Evolutionary conservation across 331 rosid species (phyloP), one percentile per base, ranked within the genome.

Genomic region (Phaseolus coccineus): DNA sequence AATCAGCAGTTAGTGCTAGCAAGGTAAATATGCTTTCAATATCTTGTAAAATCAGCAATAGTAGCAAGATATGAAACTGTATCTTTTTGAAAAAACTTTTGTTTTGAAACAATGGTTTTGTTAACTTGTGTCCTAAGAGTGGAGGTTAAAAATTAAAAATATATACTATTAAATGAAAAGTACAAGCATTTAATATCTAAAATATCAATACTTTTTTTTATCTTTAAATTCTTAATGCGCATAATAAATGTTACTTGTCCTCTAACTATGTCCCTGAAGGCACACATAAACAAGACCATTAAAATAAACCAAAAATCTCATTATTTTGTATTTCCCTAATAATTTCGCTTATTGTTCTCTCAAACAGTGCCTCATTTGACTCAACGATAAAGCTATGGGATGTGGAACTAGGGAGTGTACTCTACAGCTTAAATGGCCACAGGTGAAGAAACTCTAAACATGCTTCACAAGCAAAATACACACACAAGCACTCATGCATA

Each of bases 341-440:
- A 51, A 16, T 28, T 68, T 25, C 27, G 50, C 31, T 65, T 59
- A 30, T 69, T 62, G 44, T 76, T 81, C 46, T 57, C 69, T 74
- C 56, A 68, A 78, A 61, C 89, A 91, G 96, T 75, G 96, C 96
- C n/a, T 93, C 96, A 52, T 93, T 91, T 46, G 97, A 90, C 87
- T 87, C 96, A 6, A 88, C 96, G n/a, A 87, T 92, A 52, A 92
- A 90, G 91, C 81, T 92, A 31, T 92, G 97, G 97, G 93, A 92
- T 80, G 92, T 90, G 68, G 97, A 90, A 78, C 82, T 50, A 3
- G 97, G 97, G 80, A 92, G 83, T 73, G 86, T 89, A 42, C 80
- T 90, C 57, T 73, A 55, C 87, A 89, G 86, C 90, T 84, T 90
- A 75, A 85, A 84, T 77, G 97, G 96, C 58, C 97, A 92, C 84